Evolutionary conservation across 495 filamentous ascomycete genomes (phyloP).

Genomic region (Xylona heveae): DNA sequence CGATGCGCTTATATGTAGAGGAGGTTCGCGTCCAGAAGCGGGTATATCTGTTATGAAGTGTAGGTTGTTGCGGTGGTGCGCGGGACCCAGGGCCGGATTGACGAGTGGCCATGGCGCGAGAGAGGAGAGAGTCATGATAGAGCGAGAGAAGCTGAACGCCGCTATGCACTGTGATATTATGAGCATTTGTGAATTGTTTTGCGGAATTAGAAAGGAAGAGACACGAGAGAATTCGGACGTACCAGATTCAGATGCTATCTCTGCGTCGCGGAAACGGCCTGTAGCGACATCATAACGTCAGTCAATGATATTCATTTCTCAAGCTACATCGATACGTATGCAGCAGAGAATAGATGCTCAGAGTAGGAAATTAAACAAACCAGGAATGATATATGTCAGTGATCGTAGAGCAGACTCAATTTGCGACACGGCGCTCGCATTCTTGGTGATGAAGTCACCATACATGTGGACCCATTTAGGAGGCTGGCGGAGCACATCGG

Average conservation of each 20-base stretch:
- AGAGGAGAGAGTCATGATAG: constrained; percentile 83
- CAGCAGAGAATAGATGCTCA: not conserved
- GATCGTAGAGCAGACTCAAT: constrained; percentile 84
- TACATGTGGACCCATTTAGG: constrained; percentile 64
- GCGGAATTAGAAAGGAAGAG: too few species aligned
- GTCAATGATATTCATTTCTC: not conserved
- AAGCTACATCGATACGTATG: too few species aligned
- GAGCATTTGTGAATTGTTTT: constrained; percentile 1
- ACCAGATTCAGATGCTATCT: constrained; percentile 80
- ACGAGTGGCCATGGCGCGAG: constrained; percentile 32
- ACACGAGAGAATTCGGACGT: constrained; percentile 9
- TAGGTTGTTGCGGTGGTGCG: constrained; percentile 28
- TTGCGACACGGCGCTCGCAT: constrained; percentile 73
- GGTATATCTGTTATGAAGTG: constrained; percentile 75
- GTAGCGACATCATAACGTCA: constrained; percentile 5
- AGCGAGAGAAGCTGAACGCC: constrained; percentile 75
- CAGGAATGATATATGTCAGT: constrained; percentile 87
- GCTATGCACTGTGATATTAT: constrained; percentile 40
- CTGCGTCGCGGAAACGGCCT: constrained; percentile 85
- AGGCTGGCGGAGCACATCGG: too few species aligned
- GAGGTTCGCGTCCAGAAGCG: constrained; percentile 66
- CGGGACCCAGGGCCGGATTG: constrained; percentile 20
- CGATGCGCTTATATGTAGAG: constrained; percentile 52
- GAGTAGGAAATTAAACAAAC: constrained; percentile 19
- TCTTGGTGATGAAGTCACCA: constrained; percentile 82